phyloP scores from a whole-genome alignment of 352 stramenopile species.

The Globisporangium apiculatum region DNA sequence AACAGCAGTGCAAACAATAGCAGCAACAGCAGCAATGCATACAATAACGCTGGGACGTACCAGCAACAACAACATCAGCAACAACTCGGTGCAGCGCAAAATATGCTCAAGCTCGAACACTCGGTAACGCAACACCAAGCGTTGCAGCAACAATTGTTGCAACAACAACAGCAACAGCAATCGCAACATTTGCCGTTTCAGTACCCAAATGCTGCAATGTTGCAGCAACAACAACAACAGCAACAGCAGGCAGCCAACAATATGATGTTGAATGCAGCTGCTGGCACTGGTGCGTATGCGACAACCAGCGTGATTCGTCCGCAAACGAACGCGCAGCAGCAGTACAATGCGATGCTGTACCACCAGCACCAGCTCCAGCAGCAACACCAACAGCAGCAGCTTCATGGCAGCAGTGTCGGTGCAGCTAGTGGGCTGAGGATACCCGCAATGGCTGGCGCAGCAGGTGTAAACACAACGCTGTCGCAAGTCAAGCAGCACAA shows the following conservation, averaged over 20 bases:
- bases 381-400: slow-evolving; percentile 17
- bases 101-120: slow-evolving; percentile 35
- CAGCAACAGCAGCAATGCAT: slow-evolving; percentile 4
- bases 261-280: slow-evolving; percentile 29
- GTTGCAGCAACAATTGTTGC: slow-evolving; percentile 47
- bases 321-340: slow-evolving; percentile 32
- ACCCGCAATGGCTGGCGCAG: slow-evolving; percentile 12
- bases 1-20: not conserved
- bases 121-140: slow-evolving; percentile 26
- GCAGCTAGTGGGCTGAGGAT: slow-evolving; percentile 28
- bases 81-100: slow-evolving; percentile 11
- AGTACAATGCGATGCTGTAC: slow-evolving; percentile 45
- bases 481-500: slow-evolving; percentile 52
- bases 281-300: slow-evolving; percentile 14
- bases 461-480: slow-evolving; percentile 25
- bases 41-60: too few relatives aligned
- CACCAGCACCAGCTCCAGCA: slow-evolving; percentile 31
- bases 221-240: slow-evolving; percentile 23
- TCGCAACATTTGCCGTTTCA: slow-evolving; percentile 47
- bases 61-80: slow-evolving; percentile 10
- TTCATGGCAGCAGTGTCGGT: slow-evolving; percentile 13
- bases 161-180: slow-evolving; percentile 49
- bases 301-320: not conserved
- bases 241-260: slow-evolving; percentile 20
- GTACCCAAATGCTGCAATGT: slow-evolving; percentile 33